Base-by-base conservation (phyloP, 805 yeast genomes). In the Ogataea henricii region DNA sequence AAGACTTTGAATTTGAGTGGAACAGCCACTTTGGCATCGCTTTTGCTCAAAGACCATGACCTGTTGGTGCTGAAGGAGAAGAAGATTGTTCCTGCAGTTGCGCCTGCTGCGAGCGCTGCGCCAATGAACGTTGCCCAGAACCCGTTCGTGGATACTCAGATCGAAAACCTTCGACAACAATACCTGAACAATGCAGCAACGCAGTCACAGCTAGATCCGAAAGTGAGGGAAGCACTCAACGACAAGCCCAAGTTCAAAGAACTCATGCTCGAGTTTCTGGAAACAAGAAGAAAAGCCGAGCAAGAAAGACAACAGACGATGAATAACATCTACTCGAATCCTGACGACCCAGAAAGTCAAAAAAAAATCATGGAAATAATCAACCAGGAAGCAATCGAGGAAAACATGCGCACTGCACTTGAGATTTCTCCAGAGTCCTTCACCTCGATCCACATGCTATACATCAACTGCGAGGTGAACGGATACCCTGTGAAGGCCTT, bases 371-470 rank as follows among this genome's bases (percentile, higher is more conserved):
- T 82, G 60, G 92, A 88, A 57, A 58, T 84, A 45, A 84, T 85
- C 46, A 79, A 82, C 51, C 84, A 82, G 57, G 81, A 80, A 56
- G 87, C 83, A 34, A 83, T 92, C 40, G 88, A 89, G 50, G 95
- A 89, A 52, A 89, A 89, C 61, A 72, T 87, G 73, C 75, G 81
- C 39, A 74, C 81, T 53, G 98, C 99, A 0, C 74, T 83, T 63
- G 97, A 91, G 49, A 82, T 84, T 45, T 81, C 92, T 4, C 99
- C 99, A 0, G 99, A 94, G 64, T 77, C 87, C 30, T 94, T 94
- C 68, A 84, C 90, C 0, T 48, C 56, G n/a, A 95, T 92, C 3
- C 79, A 79, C 26, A 90, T 94, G 96, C 75, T 94, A 33, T 92
- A 85, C 66, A 82, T 94, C 13, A 75, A 82, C 47, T 74, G 89